Percentiles rank a stretch among this genome's conserved stretches.
These are phyloP conservation scores for Pseudogymnoascus sp. DNA, from an alignment of 2,329 filamentous ascomycete genomes.

Conservation along the genomic window DNA sequence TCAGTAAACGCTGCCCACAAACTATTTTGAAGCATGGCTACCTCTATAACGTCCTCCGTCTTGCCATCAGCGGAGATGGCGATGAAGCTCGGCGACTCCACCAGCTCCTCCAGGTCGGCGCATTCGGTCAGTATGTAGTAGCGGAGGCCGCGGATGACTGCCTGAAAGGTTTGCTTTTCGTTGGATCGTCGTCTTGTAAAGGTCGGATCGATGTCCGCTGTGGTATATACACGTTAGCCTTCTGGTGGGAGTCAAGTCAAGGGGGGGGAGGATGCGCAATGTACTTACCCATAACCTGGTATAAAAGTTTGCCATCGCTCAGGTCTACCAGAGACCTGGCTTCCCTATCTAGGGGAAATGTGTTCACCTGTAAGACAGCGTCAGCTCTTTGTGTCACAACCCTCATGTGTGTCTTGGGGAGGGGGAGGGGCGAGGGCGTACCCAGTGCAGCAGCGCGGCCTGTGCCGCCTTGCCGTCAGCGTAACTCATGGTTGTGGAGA, in stretches of 20 bases:
- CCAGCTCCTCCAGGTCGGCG: slow-evolving; percentile 44
- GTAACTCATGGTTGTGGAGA: slow-evolving; percentile 33
- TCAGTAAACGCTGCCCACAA: slow-evolving; percentile 19
- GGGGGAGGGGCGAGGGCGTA: slow-evolving; percentile 28
- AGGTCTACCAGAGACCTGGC: slow-evolving; percentile 28
- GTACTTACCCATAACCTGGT: slow-evolving; percentile 33
- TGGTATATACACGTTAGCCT: slow-evolving; percentile 38
- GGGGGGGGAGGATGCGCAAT: neutral
- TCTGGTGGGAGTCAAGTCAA: neutral
- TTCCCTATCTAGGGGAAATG: slow-evolving; percentile 27
- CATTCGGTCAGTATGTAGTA: slow-evolving; percentile 49
- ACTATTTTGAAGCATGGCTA: slow-evolving; percentile 22
- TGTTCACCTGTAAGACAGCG: slow-evolving; percentile 27
- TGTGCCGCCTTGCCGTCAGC: slow-evolving; percentile 39
- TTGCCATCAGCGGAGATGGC: slow-evolving; percentile 51
- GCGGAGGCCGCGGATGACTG: slow-evolving; percentile 47
- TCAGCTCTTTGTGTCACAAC: slow-evolving; percentile 17
- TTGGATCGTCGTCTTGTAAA: slow-evolving; percentile 49
- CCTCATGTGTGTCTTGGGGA: slow-evolving; percentile 3
- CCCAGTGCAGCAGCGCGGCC: slow-evolving; percentile 50
- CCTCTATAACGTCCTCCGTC: slow-evolving; percentile 47
- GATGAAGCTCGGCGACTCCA: slow-evolving; percentile 49
- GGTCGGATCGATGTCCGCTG: slow-evolving; percentile 50
- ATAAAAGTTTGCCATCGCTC: slow-evolving; percentile 29
- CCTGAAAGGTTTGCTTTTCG: slow-evolving; percentile 47